Evolutionary conservation across 768 basidiomycete species (phyloP).

Genomic region (Strobilomyces dryophilus): DNA sequence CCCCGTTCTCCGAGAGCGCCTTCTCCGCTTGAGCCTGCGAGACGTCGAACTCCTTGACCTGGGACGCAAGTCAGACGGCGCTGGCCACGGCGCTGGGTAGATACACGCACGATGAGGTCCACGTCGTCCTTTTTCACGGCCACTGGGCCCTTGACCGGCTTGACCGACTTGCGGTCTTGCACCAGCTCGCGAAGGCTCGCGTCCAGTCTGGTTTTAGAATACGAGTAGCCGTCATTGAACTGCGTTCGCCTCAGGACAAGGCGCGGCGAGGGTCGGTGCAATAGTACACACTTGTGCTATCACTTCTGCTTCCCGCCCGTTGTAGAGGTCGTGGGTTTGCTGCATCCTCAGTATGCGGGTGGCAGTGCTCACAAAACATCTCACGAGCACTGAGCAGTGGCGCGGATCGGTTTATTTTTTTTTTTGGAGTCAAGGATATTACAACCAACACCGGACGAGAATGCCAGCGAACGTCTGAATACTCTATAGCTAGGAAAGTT

Average conservation of each 20-base stretch:
- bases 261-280: neutral
- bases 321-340: conserved; percentile 23
- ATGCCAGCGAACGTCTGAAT: conserved; percentile 25
- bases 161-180: conserved; percentile 47
- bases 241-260: conserved; percentile 35
- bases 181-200: conserved; percentile 49
- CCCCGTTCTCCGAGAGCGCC: conserved; percentile 25
- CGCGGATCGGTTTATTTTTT: neutral
- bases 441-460: conserved; percentile 28
- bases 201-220: conserved; percentile 30
- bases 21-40: conserved; percentile 28
- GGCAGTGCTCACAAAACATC: conserved; percentile 19
- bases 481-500: conserved; percentile 20
- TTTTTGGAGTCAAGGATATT: conserved; percentile 19
- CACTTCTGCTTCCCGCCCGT: conserved; percentile 29
- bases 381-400: neutral
- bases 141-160: conserved; percentile 34
- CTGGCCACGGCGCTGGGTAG: neutral
- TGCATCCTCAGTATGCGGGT: conserved; percentile 14
- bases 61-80: conserved; percentile 2
- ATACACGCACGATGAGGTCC: conserved; percentile 23
- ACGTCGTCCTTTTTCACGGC: conserved; percentile 27
- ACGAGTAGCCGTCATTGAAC: conserved; percentile 54
- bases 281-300: conserved; percentile 22
- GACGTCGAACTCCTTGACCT: conserved; percentile 31